Percentiles rank a stretch among this genome's conserved stretches.
Evolutionary conservation across 192 early-diverging fungal genomes (phyloP).

Genomic region (Dimargaris cristalligena): DNA sequence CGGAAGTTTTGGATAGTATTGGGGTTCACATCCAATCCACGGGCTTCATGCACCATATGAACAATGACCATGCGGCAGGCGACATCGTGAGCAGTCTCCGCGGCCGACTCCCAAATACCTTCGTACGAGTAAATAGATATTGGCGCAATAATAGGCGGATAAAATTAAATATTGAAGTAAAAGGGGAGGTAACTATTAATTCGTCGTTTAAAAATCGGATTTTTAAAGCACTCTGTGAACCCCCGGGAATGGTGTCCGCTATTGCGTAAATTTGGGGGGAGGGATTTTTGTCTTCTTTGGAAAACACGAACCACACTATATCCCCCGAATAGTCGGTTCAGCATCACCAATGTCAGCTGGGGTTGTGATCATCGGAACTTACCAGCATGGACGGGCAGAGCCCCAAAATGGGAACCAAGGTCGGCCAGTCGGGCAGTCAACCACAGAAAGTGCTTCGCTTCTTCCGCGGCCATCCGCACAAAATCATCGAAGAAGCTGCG

Average conservation of each 20-base stretch:
- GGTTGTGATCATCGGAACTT: background rate
- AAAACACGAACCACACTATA: too few relatives aligned
- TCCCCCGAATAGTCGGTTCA: too few relatives aligned
- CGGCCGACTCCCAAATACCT: constrained; percentile 46
- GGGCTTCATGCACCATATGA: constrained; percentile 51
- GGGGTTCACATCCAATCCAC: constrained; percentile 53
- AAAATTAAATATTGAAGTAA: too few relatives aligned
- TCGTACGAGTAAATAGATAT: too few relatives aligned
- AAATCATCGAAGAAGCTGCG: constrained; percentile 32
- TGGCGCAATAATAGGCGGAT: too few relatives aligned
- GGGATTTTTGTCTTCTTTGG: too few relatives aligned
- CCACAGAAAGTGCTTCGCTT: constrained; percentile 42
- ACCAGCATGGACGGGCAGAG: constrained; percentile 35
- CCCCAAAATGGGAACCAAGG: constrained; percentile 33
- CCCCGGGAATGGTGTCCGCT: too few relatives aligned
- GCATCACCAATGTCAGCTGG: too few relatives aligned
- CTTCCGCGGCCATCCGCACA: constrained; percentile 42
- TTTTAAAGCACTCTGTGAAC: too few relatives aligned
- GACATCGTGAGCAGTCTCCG: constrained; percentile 28
- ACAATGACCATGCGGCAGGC: constrained; percentile 39
- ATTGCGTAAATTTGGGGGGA: too few relatives aligned
- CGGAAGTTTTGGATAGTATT: constrained; percentile 39
- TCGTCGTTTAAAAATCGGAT: too few relatives aligned
- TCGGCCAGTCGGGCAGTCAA: constrained; percentile 29
- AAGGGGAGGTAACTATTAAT: too few relatives aligned